phyloP scores from a whole-genome alignment of 2,329 filamentous ascomycete species.

The Penicillium sp. region DNA sequence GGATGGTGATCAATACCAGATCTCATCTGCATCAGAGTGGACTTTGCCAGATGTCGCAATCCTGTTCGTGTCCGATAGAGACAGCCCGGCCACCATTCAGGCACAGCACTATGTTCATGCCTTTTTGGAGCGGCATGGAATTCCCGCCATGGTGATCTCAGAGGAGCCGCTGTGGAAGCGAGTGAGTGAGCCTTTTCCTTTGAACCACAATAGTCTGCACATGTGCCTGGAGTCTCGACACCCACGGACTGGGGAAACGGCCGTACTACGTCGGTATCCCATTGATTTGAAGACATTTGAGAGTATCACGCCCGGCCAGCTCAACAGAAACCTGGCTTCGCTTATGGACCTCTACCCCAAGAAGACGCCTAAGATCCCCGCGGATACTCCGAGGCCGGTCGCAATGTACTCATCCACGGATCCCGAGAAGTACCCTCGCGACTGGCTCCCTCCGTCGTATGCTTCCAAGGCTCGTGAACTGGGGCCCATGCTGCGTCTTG shows the following conservation, averaged over 20 bases:
- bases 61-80: constrained; percentile 44
- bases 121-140: constrained; percentile 46
- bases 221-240: constrained; percentile 46
- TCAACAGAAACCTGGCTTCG: constrained; percentile 51
- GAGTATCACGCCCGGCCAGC: constrained; percentile 48
- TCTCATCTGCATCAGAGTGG: constrained; percentile 45
- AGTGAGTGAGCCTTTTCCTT: constrained; percentile 34
- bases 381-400: constrained; percentile 12
- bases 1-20: constrained; percentile 39
- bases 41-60: constrained; percentile 49
- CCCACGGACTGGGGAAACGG: constrained; percentile 34
- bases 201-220: constrained; percentile 46
- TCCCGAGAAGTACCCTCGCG: constrained; percentile 28
- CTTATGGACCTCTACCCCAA: constrained; percentile 37
- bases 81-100: constrained; percentile 29
- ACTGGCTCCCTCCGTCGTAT: constrained; percentile 27
- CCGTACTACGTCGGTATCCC: constrained; percentile 42
- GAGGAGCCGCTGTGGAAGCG: constrained; percentile 46
- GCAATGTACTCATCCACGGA: constrained; percentile 19
- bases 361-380: constrained; percentile 22
- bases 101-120: constrained; percentile 37
- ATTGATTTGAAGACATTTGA: constrained; percentile 52
- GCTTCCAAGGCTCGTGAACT: constrained; percentile 24
- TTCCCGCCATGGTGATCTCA: constrained; percentile 49
- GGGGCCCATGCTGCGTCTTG: constrained; percentile 30